Evolutionary conservation across 768 basidiomycete species (phyloP).

Genomic region (Amylocystis lapponica): DNA sequence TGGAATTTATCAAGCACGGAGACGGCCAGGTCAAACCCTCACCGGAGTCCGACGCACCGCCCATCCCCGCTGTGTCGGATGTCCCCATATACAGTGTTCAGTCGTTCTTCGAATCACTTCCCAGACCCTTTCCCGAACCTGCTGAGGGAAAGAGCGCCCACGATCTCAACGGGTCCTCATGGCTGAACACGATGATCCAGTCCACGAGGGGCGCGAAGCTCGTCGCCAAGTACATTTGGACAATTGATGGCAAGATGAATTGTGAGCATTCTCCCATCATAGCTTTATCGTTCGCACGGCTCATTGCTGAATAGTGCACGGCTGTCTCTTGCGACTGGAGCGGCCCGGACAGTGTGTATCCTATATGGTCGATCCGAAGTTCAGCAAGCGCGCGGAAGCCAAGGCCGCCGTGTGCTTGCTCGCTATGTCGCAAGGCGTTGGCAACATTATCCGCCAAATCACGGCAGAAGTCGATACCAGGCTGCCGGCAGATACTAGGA

Average conservation of each 20-base stretch:
- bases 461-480: conserved; percentile 37
- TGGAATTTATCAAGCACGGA: conserved; percentile 49
- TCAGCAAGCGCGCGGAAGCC: conserved; percentile 58
- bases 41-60: conserved; percentile 4
- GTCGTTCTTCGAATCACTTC: conserved; percentile 58
- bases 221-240: conserved; percentile 38
- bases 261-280: conserved; percentile 30
- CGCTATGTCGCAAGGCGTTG: conserved; percentile 59
- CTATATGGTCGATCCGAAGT: conserved; percentile 59
- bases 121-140: conserved; percentile 54
- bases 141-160: conserved; percentile 39
- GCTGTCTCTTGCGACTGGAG: conserved; percentile 55
- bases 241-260: conserved; percentile 34
- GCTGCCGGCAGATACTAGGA: conserved; percentile 40
- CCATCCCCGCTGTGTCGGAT: conserved; percentile 5
- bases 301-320: conserved; percentile 40
- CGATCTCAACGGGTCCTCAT: conserved; percentile 50
- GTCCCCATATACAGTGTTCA: conserved; percentile 41
- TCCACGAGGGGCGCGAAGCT: conserved; percentile 45
- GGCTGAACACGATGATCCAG: conserved; percentile 48
- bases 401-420: conserved; percentile 61
- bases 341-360: conserved; percentile 47
- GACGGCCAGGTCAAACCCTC: conserved; percentile 43
- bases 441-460: conserved; percentile 47
- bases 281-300: conserved; percentile 2